Percentiles rank a stretch among this genome's conserved stretches.
phyloP scores from a whole-genome alignment of 2,329 filamentous ascomycete genomes.

The Pseudogymnoascus sp. region DNA sequence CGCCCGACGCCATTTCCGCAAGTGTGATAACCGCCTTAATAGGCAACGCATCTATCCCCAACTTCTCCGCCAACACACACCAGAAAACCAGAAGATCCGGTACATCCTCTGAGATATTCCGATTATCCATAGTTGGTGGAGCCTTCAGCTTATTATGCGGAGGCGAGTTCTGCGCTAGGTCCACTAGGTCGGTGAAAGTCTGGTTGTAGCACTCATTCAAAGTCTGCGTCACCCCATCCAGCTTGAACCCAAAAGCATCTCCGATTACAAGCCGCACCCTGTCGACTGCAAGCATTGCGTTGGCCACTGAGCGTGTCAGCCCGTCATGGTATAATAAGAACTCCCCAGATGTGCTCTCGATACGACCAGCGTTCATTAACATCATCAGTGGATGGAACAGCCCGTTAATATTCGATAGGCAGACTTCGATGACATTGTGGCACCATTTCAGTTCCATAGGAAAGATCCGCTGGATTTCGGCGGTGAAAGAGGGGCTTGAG shows the following conservation, averaged over 20 bases:
- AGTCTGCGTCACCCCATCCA: constrained; percentile 18
- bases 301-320: neutral
- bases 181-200: constrained; percentile 19
- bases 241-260: constrained; percentile 18
- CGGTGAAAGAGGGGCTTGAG: neutral
- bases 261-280: constrained; percentile 19
- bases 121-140: constrained; percentile 15
- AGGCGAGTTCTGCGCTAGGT: constrained; percentile 19
- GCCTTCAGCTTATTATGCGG: constrained; percentile 21
- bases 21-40: constrained; percentile 18
- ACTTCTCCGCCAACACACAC: constrained; percentile 17
- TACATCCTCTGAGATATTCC: constrained; percentile 22
- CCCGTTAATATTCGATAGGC: constrained; percentile 23
- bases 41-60: constrained; percentile 19
- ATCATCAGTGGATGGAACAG: constrained; percentile 24
- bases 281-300: constrained; percentile 20
- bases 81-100: constrained; percentile 19
- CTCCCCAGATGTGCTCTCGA: constrained; percentile 21
- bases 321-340: constrained; percentile 16
- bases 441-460: constrained; percentile 22
- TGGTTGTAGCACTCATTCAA: constrained; percentile 24
- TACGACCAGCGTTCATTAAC: constrained; percentile 24
- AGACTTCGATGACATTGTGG: constrained; percentile 22
- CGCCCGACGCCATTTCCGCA: constrained; percentile 17
- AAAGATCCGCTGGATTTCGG: constrained; percentile 16